A percentile compares a stretch with the other conserved stretches of the same genome.
Evolutionary conservation across 257 asterid genomes (phyloP).

Genomic region (Solanum microdontum): DNA sequence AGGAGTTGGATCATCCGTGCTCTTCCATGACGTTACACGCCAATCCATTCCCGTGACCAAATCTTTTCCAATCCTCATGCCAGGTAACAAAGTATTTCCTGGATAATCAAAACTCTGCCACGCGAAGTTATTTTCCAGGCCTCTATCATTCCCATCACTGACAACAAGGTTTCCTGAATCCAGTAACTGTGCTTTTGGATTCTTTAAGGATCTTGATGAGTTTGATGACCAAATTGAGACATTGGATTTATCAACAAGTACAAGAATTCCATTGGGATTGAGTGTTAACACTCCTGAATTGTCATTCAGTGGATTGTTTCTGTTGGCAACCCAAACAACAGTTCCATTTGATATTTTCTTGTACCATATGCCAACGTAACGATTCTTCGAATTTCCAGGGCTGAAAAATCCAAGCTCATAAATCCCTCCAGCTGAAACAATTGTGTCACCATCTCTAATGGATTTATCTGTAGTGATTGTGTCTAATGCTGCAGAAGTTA

Average conservation of each 20-base stretch:
- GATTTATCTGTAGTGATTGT: neutral
- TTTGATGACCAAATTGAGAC: neutral
- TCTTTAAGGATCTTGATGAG: neutral
- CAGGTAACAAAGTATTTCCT: neutral
- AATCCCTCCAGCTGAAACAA: neutral
- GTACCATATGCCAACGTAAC: conserved; percentile 3
- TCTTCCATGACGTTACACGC: conserved; percentile 4
- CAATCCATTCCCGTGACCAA: neutral
- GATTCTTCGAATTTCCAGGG: neutral
- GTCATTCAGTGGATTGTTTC: neutral
- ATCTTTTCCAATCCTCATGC: conserved; percentile 9
- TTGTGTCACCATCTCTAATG: neutral
- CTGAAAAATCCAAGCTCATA: conserved; percentile 4
- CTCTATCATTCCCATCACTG: neutral
- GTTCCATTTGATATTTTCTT: neutral
- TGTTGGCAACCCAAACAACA: conserved; percentile 4
- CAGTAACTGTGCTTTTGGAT: neutral
- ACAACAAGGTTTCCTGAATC: conserved; percentile 8
- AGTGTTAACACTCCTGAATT: neutral
- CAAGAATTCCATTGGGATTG: neutral
- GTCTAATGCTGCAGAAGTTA: neutral
- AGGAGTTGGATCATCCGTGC: conserved; percentile 4
- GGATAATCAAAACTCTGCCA: conserved; percentile 19
- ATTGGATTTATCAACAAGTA: neutral
- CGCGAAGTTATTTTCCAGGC: neutral